phyloP scores from a whole-genome alignment of 1,139 yeast species.

The Eremothecium gossypii region DNA sequence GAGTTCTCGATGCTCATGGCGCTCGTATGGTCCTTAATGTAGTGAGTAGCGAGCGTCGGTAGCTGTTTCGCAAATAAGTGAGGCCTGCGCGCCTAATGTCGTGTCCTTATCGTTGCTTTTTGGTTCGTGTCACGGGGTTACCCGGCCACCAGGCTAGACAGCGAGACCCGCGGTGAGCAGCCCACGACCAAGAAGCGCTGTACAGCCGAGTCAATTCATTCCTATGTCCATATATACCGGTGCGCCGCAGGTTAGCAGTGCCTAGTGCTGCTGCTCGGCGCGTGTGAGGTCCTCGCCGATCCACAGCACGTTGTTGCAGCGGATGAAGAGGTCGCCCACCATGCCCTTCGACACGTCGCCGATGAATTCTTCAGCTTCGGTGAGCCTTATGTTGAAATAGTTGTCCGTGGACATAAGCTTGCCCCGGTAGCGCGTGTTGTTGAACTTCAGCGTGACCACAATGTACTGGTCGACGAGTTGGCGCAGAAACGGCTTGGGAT shows the following conservation, averaged over 20 bases:
- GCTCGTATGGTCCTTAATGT: too few species aligned
- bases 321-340: slow-evolving; percentile 74
- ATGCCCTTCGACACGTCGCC: slow-evolving; percentile 45
- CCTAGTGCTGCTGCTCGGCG: not conserved
- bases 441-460: slow-evolving; percentile 88
- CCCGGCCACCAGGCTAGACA: too few species aligned
- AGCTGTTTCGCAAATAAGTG: too few species aligned
- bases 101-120: too few species aligned
- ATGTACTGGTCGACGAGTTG: slow-evolving; percentile 62
- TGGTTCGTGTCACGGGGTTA: too few species aligned
- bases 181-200: too few species aligned
- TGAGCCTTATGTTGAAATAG: slow-evolving; percentile 82
- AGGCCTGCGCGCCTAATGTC: too few species aligned
- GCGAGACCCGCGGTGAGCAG: too few species aligned
- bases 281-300: slow-evolving; percentile 36
- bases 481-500: slow-evolving; percentile 85
- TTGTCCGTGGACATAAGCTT: slow-evolving; percentile 75
- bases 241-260: too few species aligned
- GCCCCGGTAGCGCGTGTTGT: slow-evolving; percentile 83
- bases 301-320: slow-evolving; percentile 74
- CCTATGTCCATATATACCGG: too few species aligned
- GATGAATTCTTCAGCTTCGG: slow-evolving; percentile 56
- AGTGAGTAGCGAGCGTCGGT: too few species aligned
- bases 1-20: slow-evolving; percentile 33
- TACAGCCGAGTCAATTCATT: too few species aligned